Conservation (phyloP, 306 rosid genomes). For the Bauhinia variegata region DNA sequence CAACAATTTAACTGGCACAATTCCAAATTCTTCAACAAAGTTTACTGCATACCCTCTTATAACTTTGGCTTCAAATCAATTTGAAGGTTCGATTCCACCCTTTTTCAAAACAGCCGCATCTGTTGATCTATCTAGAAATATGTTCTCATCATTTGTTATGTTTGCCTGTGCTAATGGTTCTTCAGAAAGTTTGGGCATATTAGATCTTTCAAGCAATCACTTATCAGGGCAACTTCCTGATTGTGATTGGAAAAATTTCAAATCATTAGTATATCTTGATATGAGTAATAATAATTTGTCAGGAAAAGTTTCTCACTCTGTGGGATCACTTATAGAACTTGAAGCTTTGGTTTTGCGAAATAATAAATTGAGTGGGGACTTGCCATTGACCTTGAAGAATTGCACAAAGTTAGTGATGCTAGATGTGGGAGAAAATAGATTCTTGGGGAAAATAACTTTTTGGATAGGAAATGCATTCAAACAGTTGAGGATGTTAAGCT, state of each 20-base stretch:
- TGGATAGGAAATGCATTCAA: constrained; percentile 29
- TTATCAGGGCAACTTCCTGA: constrained; percentile 20
- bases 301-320: constrained; percentile 17
- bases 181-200: neutral
- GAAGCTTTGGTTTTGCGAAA: constrained; percentile 12
- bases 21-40: constrained; percentile 6
- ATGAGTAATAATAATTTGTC: constrained; percentile 30
- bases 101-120: neutral
- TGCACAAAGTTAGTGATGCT: constrained; percentile 9
- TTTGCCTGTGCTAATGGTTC: constrained; percentile 21
- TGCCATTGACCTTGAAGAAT: neutral
- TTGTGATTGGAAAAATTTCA: constrained; percentile 31
- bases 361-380: neutral
- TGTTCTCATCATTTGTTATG: neutral
- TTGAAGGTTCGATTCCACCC: constrained; percentile 26
- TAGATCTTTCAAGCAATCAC: constrained; percentile 23
- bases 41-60: neutral
- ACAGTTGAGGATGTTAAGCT: constrained; percentile 21
- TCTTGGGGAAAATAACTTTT: constrained; percentile 23
- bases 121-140: constrained; percentile 29
- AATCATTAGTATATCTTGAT: constrained; percentile 27
- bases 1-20: constrained; percentile 20
- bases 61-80: constrained; percentile 5
- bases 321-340: constrained; percentile 18
- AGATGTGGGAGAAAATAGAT: constrained; percentile 24